Conservation (phyloP, 371 early-diverging fungal species). For the Apophysomyces ossiformis region DNA sequence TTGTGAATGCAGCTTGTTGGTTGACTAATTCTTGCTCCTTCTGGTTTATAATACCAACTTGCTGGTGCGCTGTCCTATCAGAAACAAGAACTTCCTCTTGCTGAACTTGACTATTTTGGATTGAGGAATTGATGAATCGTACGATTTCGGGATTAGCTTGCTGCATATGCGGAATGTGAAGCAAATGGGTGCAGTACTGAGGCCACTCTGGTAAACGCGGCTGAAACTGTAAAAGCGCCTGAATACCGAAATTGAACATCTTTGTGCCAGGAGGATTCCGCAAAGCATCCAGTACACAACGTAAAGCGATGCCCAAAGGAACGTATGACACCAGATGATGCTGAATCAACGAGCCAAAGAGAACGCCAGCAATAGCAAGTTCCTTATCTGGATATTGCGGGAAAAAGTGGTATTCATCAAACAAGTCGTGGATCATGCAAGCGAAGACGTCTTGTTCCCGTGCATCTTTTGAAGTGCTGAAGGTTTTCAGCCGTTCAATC, state of each 20-base stretch:
- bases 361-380: slow-evolving; percentile 82
- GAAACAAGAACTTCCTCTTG: slow-evolving; percentile 1
- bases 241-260: slow-evolving; percentile 89
- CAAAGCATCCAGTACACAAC: slow-evolving; percentile 85
- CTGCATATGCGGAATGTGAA: slow-evolving; percentile 80
- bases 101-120: slow-evolving; percentile 28
- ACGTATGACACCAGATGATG: slow-evolving; percentile 78
- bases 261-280: slow-evolving; percentile 79
- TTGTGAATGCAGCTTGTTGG: slow-evolving; percentile 55
- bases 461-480: slow-evolving; percentile 69
- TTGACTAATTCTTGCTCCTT: slow-evolving; percentile 6
- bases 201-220: slow-evolving; percentile 89
- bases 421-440: slow-evolving; percentile 84
- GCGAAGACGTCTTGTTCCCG: slow-evolving; percentile 80
- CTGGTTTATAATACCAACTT: not conserved
- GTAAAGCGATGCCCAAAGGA: slow-evolving; percentile 79
- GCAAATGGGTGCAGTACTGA: slow-evolving; percentile 79
- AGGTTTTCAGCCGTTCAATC: slow-evolving; percentile 72
- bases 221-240: slow-evolving; percentile 86
- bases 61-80: not conserved
- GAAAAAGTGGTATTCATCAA: slow-evolving; percentile 96
- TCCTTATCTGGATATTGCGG: slow-evolving; percentile 93
- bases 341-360: slow-evolving; percentile 91
- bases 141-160: slow-evolving; percentile 80
- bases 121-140: slow-evolving; percentile 50